Percentiles rank a stretch among this genome's conserved stretches.
These are phyloP conservation scores for Debaryomyces maramus DNA, from an alignment of 805 yeast genomes.

Conservation along the genomic window DNA sequence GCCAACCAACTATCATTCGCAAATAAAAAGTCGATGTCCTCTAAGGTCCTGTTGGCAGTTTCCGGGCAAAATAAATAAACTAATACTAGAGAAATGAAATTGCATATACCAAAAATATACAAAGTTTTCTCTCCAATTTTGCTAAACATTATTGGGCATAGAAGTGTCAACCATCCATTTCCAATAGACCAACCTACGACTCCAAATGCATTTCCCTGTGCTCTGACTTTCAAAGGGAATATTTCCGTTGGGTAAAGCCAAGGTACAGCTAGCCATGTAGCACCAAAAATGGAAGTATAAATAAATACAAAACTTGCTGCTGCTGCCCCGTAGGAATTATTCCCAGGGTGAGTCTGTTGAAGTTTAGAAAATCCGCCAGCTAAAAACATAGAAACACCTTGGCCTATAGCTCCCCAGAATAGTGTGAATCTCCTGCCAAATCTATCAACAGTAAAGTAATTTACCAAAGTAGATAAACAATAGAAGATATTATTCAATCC, in stretches of 20 bases:
- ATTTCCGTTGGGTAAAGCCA: constrained; percentile 31
- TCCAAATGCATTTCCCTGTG: constrained; percentile 25
- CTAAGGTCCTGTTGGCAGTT: constrained; percentile 70
- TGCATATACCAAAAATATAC: constrained; percentile 30
- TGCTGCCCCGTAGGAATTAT: constrained; percentile 11
- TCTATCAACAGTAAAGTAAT: constrained; percentile 26
- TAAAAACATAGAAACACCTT: constrained; percentile 25
- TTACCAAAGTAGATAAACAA: constrained; percentile 25
- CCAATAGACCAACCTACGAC: constrained; percentile 26
- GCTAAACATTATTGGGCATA: constrained; percentile 30
- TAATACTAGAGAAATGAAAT: constrained; percentile 12
- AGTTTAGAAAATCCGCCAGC: constrained; percentile 1
- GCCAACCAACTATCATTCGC: constrained; percentile 9
- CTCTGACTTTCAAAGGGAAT: constrained; percentile 23
- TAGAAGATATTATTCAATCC: constrained; percentile 31
- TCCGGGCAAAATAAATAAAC: constrained; percentile 68
- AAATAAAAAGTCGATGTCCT: constrained; percentile 24
- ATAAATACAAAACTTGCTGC: constrained; percentile 26
- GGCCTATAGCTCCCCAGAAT: constrained; percentile 26
- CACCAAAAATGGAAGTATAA: constrained; percentile 23
- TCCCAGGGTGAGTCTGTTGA: not conserved
- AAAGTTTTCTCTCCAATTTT: constrained; percentile 27
- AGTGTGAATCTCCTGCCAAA: constrained; percentile 29
- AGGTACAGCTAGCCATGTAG: constrained; percentile 30
- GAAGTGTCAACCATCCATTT: constrained; percentile 33